Conservation (phyloP, 2,329 filamentous ascomycete species). For the Tolypocladium cylindrosporum region DNA sequence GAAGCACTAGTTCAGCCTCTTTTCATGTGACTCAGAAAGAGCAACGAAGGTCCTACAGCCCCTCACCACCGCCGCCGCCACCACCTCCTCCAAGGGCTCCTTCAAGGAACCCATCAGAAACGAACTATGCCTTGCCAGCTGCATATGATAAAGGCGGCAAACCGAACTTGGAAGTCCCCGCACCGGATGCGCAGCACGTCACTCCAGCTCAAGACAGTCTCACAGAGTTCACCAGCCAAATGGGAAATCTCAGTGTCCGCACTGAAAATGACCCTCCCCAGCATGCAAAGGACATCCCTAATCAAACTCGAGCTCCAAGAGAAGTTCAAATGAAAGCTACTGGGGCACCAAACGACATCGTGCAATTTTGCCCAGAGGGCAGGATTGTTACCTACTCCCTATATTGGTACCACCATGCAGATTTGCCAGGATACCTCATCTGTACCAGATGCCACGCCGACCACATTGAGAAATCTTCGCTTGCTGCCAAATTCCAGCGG, state of each 20-base stretch:
- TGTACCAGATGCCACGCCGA: conserved; percentile 32
- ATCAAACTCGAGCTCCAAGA: neutral
- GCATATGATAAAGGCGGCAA: neutral
- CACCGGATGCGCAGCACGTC: neutral
- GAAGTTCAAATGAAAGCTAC: conserved; percentile 7
- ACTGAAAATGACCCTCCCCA: neutral
- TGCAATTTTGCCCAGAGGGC: conserved; percentile 17
- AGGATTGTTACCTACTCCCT: conserved; percentile 17
- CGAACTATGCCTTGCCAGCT: neutral
- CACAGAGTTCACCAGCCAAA: neutral
- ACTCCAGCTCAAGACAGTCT: neutral
- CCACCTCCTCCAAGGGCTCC: neutral
- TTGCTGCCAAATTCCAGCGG: conserved; percentile 19
- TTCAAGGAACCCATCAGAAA: neutral
- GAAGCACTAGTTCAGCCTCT: too few relatives aligned
- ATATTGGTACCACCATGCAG: conserved; percentile 20
- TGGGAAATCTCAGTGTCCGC: neutral
- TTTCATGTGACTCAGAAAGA: too few relatives aligned
- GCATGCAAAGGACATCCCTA: neutral
- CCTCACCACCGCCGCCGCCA: neutral
- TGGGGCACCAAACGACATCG: conserved; percentile 12
- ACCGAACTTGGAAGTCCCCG: neutral
- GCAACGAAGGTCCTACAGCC: too few relatives aligned
- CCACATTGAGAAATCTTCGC: conserved; percentile 19
- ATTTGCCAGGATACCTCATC: conserved; percentile 20